A percentile compares a stretch with the other conserved stretches of the same genome.
Evolutionary conservation across 345 rosid genomes (phyloP).

Genomic region (Noccaea bulbosa): DNA sequence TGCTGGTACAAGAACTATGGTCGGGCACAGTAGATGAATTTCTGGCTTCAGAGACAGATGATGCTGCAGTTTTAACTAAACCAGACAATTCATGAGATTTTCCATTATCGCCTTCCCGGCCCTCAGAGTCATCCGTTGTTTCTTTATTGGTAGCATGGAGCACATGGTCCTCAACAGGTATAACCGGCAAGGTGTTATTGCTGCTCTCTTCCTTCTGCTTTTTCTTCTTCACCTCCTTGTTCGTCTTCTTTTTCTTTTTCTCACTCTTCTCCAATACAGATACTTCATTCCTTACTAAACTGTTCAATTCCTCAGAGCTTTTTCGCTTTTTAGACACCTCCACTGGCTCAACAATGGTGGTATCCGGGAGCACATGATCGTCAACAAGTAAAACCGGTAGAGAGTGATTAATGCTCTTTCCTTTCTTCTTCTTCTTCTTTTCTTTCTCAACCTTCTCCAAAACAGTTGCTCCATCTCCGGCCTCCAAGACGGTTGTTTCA

Average conservation of each 20-base stretch:
- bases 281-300: neutral
- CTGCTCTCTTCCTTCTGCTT: neutral
- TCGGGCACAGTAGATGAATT: constrained; percentile 23
- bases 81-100: constrained; percentile 16
- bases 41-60: constrained; percentile 10
- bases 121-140: no score
- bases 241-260: neutral
- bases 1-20: constrained; percentile 9
- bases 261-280: neutral
- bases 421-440: neutral
- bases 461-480: neutral
- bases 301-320: no score
- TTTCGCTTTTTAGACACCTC: neutral
- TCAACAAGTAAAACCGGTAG: neutral
- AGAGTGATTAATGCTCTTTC: neutral
- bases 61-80: constrained; percentile 8
- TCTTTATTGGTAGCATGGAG: neutral
- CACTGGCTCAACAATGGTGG: constrained; percentile 12
- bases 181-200: neutral
- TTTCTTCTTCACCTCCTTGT: neutral
- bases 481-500: neutral
- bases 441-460: neutral
- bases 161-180: neutral
- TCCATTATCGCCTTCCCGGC: neutral
- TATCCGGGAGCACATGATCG: neutral